phyloP scores from a whole-genome alignment of 2,329 filamentous ascomycete genomes.

The Gremmenia infestans region DNA sequence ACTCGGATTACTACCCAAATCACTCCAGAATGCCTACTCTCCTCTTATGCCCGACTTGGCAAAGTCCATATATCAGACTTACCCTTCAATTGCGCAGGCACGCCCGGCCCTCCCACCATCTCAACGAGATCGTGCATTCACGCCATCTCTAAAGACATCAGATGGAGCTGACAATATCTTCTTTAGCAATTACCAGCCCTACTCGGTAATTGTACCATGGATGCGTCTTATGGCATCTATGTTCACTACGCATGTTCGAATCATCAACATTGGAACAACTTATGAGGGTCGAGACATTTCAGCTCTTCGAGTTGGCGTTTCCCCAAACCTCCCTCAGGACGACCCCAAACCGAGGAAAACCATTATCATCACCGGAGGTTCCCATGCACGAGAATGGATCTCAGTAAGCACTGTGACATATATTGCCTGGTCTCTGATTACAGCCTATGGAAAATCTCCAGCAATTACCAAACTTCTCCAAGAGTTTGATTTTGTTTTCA shows the following conservation, averaged over 20 bases:
- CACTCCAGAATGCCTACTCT: conserved; percentile 66
- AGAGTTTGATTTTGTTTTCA: conserved; percentile 80
- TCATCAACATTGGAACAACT: conserved; percentile 74
- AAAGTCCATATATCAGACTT: conserved; percentile 71
- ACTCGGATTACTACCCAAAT: conserved; percentile 69
- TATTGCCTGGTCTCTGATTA: conserved; percentile 82
- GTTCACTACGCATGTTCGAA: conserved; percentile 74
- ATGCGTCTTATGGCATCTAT: conserved; percentile 85
- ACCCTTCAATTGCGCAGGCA: conserved; percentile 39
- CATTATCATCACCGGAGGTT: conserved; percentile 74
- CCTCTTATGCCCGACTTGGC: conserved; percentile 77
- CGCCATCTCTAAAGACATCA: conserved; percentile 26
- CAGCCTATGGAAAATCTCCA: conserved; percentile 67
- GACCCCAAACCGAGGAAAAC: conserved; percentile 58
- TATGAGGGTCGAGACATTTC: conserved; percentile 84
- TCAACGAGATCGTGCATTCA: conserved; percentile 27
- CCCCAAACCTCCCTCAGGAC: conserved; percentile 43
- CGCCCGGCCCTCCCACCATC: conserved; percentile 18
- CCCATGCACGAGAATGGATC: conserved; percentile 97
- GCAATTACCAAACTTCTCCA: conserved; percentile 74
- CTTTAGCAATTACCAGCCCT: conserved; percentile 87
- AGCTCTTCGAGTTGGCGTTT: conserved; percentile 69
- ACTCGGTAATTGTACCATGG: conserved; percentile 76
- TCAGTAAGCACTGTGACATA: conserved; percentile 88
- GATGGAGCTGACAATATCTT: conserved; percentile 65